Conservation (phyloP, 306 rosid species). For the Pyrus betulifolia region DNA sequence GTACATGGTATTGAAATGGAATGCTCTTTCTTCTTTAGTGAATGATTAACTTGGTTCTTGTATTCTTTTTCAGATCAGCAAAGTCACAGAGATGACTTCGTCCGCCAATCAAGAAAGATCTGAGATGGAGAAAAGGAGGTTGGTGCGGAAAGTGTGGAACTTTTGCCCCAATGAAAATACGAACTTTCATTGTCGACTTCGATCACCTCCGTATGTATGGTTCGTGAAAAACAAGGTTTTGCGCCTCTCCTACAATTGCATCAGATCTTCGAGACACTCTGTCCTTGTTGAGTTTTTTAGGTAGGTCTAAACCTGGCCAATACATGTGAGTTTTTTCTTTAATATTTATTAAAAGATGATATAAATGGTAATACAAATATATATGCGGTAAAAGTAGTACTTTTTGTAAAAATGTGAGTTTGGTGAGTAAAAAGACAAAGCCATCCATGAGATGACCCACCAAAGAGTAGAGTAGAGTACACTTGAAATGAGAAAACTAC, state of each 20-base stretch:
- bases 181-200: constrained; percentile 45
- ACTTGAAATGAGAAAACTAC: too few relatives aligned
- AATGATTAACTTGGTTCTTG: background rate
- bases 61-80: constrained; percentile 45
- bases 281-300: too few relatives aligned
- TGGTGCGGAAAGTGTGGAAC: constrained; percentile 35
- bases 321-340: too few relatives aligned
- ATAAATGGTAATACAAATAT: too few relatives aligned
- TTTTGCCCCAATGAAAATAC: constrained; percentile 12
- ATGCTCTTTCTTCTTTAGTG: background rate
- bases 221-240: background rate
- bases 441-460: too few relatives aligned
- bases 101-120: constrained; percentile 82
- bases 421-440: too few relatives aligned
- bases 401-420: too few relatives aligned
- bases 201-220: constrained; percentile 8
- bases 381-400: too few relatives aligned
- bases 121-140: constrained; percentile 64
- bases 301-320: too few relatives aligned
- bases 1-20: background rate
- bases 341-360: too few relatives aligned
- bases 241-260: background rate
- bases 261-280: background rate
- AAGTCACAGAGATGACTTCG: constrained; percentile 67
- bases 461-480: too few relatives aligned